Percentiles rank a stretch among this genome's conserved stretches.
Conservation (phyloP, 495 filamentous ascomycete species). For the Hyaloscypha hepaticicola region DNA sequence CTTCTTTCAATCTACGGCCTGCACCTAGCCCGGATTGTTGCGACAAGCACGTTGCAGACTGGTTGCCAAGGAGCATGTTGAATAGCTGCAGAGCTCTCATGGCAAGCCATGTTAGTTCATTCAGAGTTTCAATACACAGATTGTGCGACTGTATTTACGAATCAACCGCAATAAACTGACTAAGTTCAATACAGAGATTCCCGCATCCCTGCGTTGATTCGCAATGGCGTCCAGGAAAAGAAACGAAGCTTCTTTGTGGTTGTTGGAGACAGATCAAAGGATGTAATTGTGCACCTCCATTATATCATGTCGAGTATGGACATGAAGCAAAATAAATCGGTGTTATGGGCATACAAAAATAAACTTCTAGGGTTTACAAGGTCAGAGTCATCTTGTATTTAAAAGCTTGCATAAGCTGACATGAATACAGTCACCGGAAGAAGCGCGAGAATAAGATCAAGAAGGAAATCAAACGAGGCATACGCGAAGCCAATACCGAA, state of each 20-base stretch:
- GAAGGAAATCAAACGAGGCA: constrained; percentile 95
- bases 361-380: constrained; percentile 90
- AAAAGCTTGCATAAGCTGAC: constrained; percentile 14
- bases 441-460: constrained; percentile 98
- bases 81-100: no score
- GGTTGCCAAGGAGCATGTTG: background rate
- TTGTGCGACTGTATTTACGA: background rate
- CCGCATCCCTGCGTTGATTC: constrained; percentile 92
- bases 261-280: constrained; percentile 93
- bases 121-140: no score
- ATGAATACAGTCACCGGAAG: constrained; percentile 71
- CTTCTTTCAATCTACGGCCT: background rate
- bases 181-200: constrained; percentile 63
- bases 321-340: constrained; percentile 93
- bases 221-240: constrained; percentile 94
- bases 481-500: constrained; percentile 90
- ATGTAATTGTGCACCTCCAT: constrained; percentile 94
- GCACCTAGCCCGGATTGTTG: no score
- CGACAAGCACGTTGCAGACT: no score
- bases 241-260: constrained; percentile 97
- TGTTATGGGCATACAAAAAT: constrained; percentile 99
- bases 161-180: constrained; percentile 16
- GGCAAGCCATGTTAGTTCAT: no score
- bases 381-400: constrained; percentile 26
- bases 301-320: constrained; percentile 89